phyloP scores from a whole-genome alignment of 148 eudicot species.

The Persicaria tinctoria region DNA sequence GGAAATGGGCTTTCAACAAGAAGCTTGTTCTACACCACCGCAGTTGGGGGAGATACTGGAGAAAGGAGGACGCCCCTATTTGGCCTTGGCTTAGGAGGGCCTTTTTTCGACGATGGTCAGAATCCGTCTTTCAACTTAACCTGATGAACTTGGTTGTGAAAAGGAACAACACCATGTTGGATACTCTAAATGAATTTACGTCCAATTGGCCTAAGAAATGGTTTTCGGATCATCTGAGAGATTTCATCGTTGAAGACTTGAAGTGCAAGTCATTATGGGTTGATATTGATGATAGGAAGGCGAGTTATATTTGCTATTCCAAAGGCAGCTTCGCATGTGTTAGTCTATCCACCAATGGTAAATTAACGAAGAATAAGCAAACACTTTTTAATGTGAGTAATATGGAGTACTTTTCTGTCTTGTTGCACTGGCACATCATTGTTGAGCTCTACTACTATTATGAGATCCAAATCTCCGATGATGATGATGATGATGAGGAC shows the following conservation, averaged over 20 bases:
- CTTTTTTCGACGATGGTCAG: slow-evolving; percentile 8
- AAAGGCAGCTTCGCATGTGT: background rate
- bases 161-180: too few relatives aligned
- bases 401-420: background rate
- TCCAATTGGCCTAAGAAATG: background rate
- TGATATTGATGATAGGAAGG: background rate
- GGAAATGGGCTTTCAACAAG: background rate
- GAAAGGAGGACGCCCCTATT: background rate
- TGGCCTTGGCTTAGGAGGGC: background rate
- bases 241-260: background rate
- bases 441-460: background rate
- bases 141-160: too few relatives aligned
- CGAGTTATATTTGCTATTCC: background rate
- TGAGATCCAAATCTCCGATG: background rate
- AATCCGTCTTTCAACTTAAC: background rate
- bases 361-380: background rate
- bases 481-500: background rate
- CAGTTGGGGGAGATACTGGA: background rate
- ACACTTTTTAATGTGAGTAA: background rate
- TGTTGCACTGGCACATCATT: background rate
- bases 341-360: background rate
- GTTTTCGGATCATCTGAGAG: background rate
- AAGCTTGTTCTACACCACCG: background rate
- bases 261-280: background rate
- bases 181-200: too few relatives aligned